phyloP scores from a whole-genome alignment of 2,329 filamentous ascomycete genomes.

The Proliferodiscus dingleyae region DNA sequence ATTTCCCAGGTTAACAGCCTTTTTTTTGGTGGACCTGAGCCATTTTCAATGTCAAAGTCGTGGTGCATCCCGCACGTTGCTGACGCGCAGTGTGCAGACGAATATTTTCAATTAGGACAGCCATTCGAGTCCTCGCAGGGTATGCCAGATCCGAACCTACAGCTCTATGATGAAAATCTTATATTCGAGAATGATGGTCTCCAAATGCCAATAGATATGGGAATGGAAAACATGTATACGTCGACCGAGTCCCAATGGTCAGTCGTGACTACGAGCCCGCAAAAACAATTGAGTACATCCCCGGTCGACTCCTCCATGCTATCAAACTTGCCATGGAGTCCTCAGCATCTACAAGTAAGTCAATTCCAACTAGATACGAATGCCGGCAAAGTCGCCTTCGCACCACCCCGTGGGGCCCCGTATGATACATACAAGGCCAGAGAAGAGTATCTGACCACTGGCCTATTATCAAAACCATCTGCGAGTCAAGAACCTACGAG shows the following conservation, averaged over 20 bases:
- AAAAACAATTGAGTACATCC: slow-evolving; percentile 8
- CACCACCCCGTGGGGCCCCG: slow-evolving; percentile 50
- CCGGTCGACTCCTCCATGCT: slow-evolving; percentile 1
- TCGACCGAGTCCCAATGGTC: slow-evolving; percentile 12
- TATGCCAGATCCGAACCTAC: slow-evolving; percentile 7
- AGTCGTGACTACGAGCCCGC: slow-evolving; percentile 2
- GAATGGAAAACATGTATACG: slow-evolving; percentile 5
- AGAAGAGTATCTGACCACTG: slow-evolving; percentile 61
- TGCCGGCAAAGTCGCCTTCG: slow-evolving; percentile 37
- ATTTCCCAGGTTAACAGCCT: neutral
- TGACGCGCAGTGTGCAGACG: slow-evolving; percentile 11
- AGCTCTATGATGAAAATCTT: slow-evolving; percentile 13
- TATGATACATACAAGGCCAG: slow-evolving; percentile 63
- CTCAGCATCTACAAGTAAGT: slow-evolving; percentile 16
- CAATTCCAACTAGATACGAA: slow-evolving; percentile 11
- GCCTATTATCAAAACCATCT: slow-evolving; percentile 3
- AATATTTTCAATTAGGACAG: slow-evolving; percentile 15
- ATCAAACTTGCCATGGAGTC: slow-evolving; percentile 20
- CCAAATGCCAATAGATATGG: slow-evolving; percentile 6
- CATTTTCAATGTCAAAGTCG: neutral
- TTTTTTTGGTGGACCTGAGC: neutral
- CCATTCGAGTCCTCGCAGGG: slow-evolving; percentile 7
- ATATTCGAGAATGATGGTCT: slow-evolving; percentile 12
- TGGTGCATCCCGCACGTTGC: neutral
- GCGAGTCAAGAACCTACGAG: slow-evolving; percentile 26